Evolutionary conservation across 345 rosid species (phyloP).

Genomic region (Combretum micranthum): DNA sequence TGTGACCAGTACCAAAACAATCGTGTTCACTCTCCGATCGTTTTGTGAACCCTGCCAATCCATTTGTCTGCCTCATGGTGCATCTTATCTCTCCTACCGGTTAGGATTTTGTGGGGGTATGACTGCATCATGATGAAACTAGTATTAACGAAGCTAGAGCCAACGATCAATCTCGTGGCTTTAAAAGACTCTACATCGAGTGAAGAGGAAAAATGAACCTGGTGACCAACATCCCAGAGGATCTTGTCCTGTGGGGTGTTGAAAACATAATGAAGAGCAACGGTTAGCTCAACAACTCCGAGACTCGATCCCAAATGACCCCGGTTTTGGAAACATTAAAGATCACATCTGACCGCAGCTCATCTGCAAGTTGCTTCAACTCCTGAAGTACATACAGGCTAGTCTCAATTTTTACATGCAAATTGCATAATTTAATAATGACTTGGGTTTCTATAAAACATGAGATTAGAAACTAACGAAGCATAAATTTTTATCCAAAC

Average conservation of each 20-base stretch:
- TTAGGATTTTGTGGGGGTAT: slow-evolving; percentile 93
- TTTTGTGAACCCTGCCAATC: slow-evolving; percentile 83
- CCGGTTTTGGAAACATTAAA: slow-evolving; percentile 90
- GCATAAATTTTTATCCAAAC: too few species aligned
- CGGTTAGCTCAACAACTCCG: slow-evolving; percentile 97
- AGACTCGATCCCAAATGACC: slow-evolving; percentile 97
- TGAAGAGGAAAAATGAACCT: slow-evolving; percentile 31
- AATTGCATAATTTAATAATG: too few species aligned
- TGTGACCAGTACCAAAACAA: slow-evolving; percentile 92
- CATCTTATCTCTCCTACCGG: slow-evolving; percentile 94
- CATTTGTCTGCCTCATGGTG: slow-evolving; percentile 86
- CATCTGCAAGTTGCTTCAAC: slow-evolving; percentile 77
- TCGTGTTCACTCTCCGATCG: slow-evolving; percentile 90
- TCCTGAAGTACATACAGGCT: slow-evolving; percentile 32
- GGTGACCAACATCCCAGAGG: slow-evolving; percentile 99
- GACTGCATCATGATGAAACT: slow-evolving; percentile 34
- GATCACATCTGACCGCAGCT: slow-evolving; percentile 86
- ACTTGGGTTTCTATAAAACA: too few species aligned
- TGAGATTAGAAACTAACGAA: too few species aligned
- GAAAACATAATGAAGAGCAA: slow-evolving; percentile 94
- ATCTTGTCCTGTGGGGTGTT: slow-evolving; percentile 84
- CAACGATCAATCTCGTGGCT: too few species aligned
- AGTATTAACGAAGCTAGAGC: neutral
- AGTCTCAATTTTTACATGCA: too few species aligned
- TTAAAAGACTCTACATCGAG: neutral